Evolutionary conservation across 2,329 filamentous ascomycete species (phyloP), one percentile per base, ranked within the genome.

Genomic region (Aureobasidium pullulans): DNA sequence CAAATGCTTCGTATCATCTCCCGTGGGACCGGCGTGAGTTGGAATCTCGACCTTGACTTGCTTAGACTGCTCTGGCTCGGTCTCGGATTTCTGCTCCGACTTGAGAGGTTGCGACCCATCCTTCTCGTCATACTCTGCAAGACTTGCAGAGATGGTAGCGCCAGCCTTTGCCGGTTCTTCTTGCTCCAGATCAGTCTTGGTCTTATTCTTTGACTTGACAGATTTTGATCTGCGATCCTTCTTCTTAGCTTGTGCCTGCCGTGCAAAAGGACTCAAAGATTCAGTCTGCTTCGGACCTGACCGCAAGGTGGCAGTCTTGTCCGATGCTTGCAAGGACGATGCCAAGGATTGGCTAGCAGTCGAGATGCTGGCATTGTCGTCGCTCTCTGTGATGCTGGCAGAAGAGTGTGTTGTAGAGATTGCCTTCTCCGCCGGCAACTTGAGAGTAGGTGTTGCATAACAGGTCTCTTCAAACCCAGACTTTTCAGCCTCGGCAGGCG

Each of bases 261-360:
- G 60, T 31, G 62, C 62, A 47, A 70, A 72, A 28, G 68, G 61
- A 56, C 67, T 71, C 23, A 70, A 62, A 11, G 70, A 71, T 34
- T 71, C 68, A 0, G 71, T 72, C 65, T 71, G 66, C n/a, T 66
- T 67, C 4, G 71, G 69, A 37, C 70, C 71, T 16, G 63, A 29
- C 62, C 69, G 71, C 8, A 63, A 36, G 10, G 47, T 28, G 61
- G 66, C 67, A 58, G 23, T 11, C 40, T 54, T 42, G n/a, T 32
- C 39, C 6, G 23, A 23, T 13, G n/a, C n/a, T 4, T 60, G 60
- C 54, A 6, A 47, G 23, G 6, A 36, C 50, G 56, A 7, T 16
- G 29, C 6, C 29, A 13, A 42, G 4, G 29, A 28, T 31, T 49
- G 48, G 8, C 34, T 11, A 15, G 42, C 46, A 36, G 52, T 34